Base-by-base conservation (phyloP, 1,284 basidiomycete genomes). In the Pseudozyma sp. region DNA sequence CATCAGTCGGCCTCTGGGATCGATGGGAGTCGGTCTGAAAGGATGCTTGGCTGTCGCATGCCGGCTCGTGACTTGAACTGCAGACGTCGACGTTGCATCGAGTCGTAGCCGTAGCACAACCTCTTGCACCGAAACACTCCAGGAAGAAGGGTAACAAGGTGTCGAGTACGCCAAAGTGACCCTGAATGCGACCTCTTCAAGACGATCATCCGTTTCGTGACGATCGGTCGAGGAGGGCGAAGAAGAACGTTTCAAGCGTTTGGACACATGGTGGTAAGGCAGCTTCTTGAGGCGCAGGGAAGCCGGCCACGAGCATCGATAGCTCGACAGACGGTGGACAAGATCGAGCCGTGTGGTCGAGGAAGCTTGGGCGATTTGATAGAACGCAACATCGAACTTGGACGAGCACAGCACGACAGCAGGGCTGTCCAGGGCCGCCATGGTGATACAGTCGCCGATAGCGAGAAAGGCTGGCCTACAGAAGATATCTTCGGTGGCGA, bases 71-170 rank as follows among this genome's bases (percentile, higher is more conserved):
- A 78, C 68, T 11, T 66, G 62, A 0, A 54, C 47, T 0, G 70
- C 42, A 6, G 29, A 5, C 14, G 51, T 4, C 14, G 37, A 7
- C 17, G 40, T 4, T 16, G 52, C 30, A 13, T 48, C 45, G 5
- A 52, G 24, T 2, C 61, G 54, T 13, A 81, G 33, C 11, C 48
- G 43, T n/a, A 83, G 44, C 5, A 68, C 58, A 11, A 83, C 62
- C n/a, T 81, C 75, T 40, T 83, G 83, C 10, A 84, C 37, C 0
- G 78, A 81, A 10, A 84, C 74, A 8, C 76, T 81, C 79, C 81
- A 85, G 9, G 65, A 74, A 3, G 61, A 53, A 0, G 80, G 79
- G 33, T 79, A 83, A 35, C 77, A 62, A 3, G 82, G 81, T 24
- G 78, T 78, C 34, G 80, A 75, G 59, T 83, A 85, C 6, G 75